These are phyloP conservation scores for Saitoella complicata DNA, from an alignment of 805 yeast genomes.

Conservation along the genomic window DNA sequence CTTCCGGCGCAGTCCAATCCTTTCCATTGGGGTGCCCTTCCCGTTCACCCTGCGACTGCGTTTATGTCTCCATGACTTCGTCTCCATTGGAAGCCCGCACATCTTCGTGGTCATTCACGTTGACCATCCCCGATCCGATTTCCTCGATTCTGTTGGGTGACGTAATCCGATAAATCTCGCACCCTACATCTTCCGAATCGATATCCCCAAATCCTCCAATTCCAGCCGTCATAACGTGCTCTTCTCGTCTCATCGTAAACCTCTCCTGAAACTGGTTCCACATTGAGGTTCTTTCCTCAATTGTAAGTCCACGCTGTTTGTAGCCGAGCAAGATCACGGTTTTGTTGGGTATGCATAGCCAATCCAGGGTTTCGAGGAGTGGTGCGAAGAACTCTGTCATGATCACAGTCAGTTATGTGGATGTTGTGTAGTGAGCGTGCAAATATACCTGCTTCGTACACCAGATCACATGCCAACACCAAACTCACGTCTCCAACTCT, in stretches of 20 bases:
- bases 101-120: no score
- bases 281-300: conserved; percentile 3
- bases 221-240: no score
- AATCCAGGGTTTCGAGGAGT: conserved; percentile 5
- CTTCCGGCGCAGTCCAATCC: no score
- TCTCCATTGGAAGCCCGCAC: no score
- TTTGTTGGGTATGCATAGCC: conserved; percentile 2
- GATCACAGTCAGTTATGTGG: neutral
- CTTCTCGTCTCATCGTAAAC: conserved; percentile 1
- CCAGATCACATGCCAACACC: conserved; percentile 10
- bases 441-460: conserved; percentile 8
- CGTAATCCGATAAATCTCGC: no score
- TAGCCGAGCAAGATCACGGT: conserved; percentile 9
- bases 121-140: no score
- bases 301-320: conserved; percentile 9
- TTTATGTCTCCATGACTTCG: no score
- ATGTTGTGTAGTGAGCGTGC: neutral
- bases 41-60: no score
- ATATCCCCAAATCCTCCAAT: no score
- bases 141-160: no score
- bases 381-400: conserved; percentile 5
- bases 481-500: conserved; percentile 3
- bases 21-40: no score
- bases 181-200: no score
- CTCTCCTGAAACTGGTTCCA: conserved; percentile 1